These are phyloP conservation scores for Avena eriantha DNA, from an alignment of 176 grass and related monocot genomes.

Conservation along the genomic window DNA sequence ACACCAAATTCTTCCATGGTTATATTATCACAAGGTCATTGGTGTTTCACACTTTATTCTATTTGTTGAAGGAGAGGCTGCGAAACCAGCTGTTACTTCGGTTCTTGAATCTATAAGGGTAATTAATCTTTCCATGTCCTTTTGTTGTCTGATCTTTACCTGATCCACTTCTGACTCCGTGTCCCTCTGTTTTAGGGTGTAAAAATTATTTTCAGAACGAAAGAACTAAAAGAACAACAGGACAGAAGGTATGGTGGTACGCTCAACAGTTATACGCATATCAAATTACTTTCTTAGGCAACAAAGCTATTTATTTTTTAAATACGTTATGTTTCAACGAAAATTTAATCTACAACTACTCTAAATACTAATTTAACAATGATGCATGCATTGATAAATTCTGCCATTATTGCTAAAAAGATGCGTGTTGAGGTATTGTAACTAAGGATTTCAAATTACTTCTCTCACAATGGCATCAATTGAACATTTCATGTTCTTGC, in stretches of 20 bases:
- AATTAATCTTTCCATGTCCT: conserved; percentile 25
- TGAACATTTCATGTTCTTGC: neutral
- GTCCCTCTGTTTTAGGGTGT: conserved; percentile 66
- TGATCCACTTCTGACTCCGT: conserved; percentile 28
- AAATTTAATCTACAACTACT: neutral
- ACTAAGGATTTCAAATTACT: conserved; percentile 8
- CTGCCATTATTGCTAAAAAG: conserved; percentile 5
- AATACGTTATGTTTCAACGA: neutral
- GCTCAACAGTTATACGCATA: neutral
- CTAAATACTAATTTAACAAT: conserved; percentile 4
- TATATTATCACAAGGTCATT: conserved; percentile 98
- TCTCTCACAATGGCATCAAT: conserved; percentile 1
- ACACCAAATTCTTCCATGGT: conserved; percentile 98
- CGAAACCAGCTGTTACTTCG: conserved; percentile 81
- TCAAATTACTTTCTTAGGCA: neutral
- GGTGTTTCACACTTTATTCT: conserved; percentile 92
- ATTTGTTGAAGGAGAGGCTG: conserved; percentile 96
- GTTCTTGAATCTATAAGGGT: conserved; percentile 96
- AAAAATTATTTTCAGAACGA: conserved; percentile 95
- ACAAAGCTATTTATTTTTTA: neutral
- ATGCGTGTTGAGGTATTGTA: neutral
- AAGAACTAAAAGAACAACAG: conserved; percentile 90
- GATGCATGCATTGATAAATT: conserved; percentile 14
- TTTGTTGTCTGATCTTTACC: neutral
- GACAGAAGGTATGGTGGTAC: conserved; percentile 68